phyloP scores from a whole-genome alignment of 257 asterid genomes.

The Solanum chilense region DNA sequence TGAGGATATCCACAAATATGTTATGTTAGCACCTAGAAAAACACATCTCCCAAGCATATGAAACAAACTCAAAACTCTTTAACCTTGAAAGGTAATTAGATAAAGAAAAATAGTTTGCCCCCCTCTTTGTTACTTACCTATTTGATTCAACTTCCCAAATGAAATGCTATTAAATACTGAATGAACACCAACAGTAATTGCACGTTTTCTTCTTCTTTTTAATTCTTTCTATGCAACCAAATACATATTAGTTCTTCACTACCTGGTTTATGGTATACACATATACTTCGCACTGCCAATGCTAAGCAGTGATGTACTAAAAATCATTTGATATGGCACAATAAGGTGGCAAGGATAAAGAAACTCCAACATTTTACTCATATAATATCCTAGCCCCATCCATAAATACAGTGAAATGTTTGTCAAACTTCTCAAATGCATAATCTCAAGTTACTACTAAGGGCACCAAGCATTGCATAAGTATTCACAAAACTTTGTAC shows the following conservation, averaged over 20 bases:
- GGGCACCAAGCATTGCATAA: background rate
- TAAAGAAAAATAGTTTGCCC: background rate
- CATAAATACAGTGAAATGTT: background rate
- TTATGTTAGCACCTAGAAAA: background rate
- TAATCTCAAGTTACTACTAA: background rate
- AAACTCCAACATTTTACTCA: background rate
- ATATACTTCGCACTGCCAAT: background rate
- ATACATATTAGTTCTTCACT: background rate
- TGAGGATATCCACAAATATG: background rate
- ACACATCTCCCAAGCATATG: background rate
- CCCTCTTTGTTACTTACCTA: background rate
- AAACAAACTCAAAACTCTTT: background rate
- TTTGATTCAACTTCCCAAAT: background rate
- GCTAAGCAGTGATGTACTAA: background rate
- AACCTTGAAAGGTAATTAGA: background rate
- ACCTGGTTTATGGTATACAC: background rate
- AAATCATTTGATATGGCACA: background rate
- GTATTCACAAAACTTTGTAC: background rate
- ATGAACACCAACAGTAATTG: background rate
- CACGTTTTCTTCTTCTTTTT: background rate
- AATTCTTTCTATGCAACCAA: background rate
- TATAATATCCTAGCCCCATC: background rate
- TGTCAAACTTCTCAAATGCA: background rate
- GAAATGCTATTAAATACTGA: background rate
- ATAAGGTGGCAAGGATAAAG: background rate